Evolutionary conservation across 441 rosid species (phyloP).

Genomic region (Cnidoscolus chayamansa): DNA sequence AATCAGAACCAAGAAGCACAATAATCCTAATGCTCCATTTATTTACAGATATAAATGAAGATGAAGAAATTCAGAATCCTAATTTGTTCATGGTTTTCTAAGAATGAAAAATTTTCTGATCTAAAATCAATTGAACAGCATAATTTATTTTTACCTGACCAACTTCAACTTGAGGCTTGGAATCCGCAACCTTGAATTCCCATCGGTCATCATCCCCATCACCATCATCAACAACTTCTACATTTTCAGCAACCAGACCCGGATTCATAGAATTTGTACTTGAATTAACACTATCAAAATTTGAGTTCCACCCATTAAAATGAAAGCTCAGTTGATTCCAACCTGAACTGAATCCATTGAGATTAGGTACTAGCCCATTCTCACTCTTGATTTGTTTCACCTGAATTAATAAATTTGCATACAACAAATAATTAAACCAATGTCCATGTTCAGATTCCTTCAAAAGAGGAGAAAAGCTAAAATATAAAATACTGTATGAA

Average conservation of each 20-base stretch:
- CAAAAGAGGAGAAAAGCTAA: neutral
- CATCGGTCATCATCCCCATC: slow-evolving; percentile 27
- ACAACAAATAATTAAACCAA: slow-evolving; percentile 4
- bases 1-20: neutral
- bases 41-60: neutral
- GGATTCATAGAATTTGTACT: slow-evolving; percentile 25
- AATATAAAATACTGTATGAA: neutral
- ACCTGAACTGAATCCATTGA: slow-evolving; percentile 23
- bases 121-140: neutral
- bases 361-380: slow-evolving; percentile 16
- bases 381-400: slow-evolving; percentile 12
- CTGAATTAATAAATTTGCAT: slow-evolving; percentile 15
- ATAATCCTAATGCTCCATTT: neutral
- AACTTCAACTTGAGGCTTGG: slow-evolving; percentile 11
- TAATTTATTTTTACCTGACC: neutral
- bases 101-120: neutral
- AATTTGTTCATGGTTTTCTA: neutral
- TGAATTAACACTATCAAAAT: slow-evolving; percentile 17
- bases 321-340: slow-evolving; percentile 39
- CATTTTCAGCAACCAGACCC: too few relatives aligned
- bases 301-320: slow-evolving; percentile 25
- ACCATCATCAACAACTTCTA: too few relatives aligned
- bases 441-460: neutral
- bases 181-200: slow-evolving; percentile 22
- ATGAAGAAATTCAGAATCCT: neutral